Conservation (phyloP, 1,284 basidiomycete species). For the Sanghuangporus baumii region DNA sequence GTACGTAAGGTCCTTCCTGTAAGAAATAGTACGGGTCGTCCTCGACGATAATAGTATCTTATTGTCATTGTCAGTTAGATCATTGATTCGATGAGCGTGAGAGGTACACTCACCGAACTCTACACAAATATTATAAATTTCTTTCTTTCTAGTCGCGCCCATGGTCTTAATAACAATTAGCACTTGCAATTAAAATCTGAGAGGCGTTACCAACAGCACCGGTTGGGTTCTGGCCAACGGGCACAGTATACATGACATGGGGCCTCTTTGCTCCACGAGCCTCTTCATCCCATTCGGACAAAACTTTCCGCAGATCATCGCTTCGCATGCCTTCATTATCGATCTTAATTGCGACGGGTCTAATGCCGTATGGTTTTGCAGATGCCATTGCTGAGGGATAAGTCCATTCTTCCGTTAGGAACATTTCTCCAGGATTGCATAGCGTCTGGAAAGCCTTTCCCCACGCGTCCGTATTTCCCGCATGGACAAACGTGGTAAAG, state of each 20-base stretch:
- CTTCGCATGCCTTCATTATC: conserved; percentile 70
- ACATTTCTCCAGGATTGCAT: conserved; percentile 67
- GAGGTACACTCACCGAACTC: conserved; percentile 55
- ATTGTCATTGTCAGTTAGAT: background rate
- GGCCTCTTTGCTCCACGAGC: conserved; percentile 54
- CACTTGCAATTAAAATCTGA: conserved; percentile 1
- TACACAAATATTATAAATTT: conserved; percentile 74
- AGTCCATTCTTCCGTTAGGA: conserved; percentile 69
- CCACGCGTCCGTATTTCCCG: conserved; percentile 80
- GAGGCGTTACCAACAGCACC: conserved; percentile 46
- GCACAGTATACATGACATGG: conserved; percentile 70
- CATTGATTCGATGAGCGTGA: background rate
- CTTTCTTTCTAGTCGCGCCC: conserved; percentile 62
- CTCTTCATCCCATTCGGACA: conserved; percentile 63
- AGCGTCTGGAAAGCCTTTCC: conserved; percentile 47
- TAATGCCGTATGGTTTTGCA: conserved; percentile 42
- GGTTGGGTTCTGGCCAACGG: conserved; percentile 77
- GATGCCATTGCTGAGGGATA: conserved; percentile 52
- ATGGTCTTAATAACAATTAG: conserved; percentile 43
- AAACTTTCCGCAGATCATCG: conserved; percentile 51
- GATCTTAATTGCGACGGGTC: conserved; percentile 57
- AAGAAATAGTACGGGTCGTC: conserved; percentile 84
- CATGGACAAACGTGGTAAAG: conserved; percentile 56
- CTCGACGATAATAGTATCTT: conserved; percentile 69
- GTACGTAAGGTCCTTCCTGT: conserved; percentile 50